Base-by-base conservation (phyloP, 2,329 filamentous ascomycete species). In the Sporothrix pallida region DNA sequence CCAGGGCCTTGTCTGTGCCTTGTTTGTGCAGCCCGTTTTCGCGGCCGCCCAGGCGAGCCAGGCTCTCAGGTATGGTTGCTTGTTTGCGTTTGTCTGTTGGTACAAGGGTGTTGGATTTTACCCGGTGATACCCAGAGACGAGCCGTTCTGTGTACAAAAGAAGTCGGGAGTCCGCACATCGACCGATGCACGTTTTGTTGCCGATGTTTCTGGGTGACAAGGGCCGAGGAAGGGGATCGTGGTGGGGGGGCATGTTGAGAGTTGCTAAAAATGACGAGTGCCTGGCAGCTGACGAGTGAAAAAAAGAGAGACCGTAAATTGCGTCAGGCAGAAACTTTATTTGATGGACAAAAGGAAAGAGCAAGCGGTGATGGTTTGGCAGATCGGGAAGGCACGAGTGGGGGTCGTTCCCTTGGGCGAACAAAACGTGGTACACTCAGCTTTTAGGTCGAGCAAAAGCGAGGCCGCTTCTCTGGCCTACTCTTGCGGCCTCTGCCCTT, bases 71-170 rank as follows among this genome's bases (percentile, higher is more conserved):
- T 54, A 20, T 54, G n/a, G n/a, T 2, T 42, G 58, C 15, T 62
- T 62, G 58, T 44, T 31, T 37, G 31, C 31, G 26, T n/a, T 6
- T 23, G 63, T 68, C 63, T 68, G 63, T 68, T 50, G 63, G 44
- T 50, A 46, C 63, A 48, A 67, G 62, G 31, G 7, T 37, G 31
- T 37, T 67, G n/a, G n/a, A 48, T 26, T 48, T 37, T 37, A 37
- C 31, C 31, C 31, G 31, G 31, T 37, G 31, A 37, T 37, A 37
- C 31, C 31, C 31, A 37, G 31, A 37, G 31, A n/a, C n/a, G n/a
- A n/a, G n/a, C n/a, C n/a, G n/a, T n/a, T n/a, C n/a, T n/a, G n/a
- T n/a, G n/a, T n/a, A 37, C 31, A 37, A 7, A 37, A 37, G 31
- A 37, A 3, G 31, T 6, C 31, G 31, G 31, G 31, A 37, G 31